Evolutionary conservation across 768 basidiomycete genomes (phyloP).

Genomic region (Auricularia auricula-judae): DNA sequence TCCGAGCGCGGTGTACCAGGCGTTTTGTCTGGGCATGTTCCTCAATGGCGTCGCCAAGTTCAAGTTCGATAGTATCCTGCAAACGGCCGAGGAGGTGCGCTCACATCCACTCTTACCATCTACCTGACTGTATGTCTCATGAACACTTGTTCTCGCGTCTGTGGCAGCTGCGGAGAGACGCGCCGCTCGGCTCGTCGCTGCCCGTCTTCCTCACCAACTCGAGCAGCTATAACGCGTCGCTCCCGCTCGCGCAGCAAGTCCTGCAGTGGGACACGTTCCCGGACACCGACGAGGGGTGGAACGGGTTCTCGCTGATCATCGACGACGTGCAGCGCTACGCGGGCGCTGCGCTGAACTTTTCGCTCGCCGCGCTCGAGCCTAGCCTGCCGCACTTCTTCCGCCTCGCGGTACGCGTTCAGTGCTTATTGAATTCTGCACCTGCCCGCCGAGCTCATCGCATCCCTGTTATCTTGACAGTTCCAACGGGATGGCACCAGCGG

Average conservation of each 20-base stretch:
- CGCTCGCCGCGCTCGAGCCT: constrained; percentile 48
- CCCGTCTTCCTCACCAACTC: constrained; percentile 68
- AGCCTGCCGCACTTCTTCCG: constrained; percentile 68
- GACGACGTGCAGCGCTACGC: constrained; percentile 76
- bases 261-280: constrained; percentile 47
- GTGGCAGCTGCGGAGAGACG: constrained; percentile 59
- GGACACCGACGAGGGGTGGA: constrained; percentile 37
- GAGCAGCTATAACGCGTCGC: constrained; percentile 46
- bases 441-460: background rate
- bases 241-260: constrained; percentile 42
- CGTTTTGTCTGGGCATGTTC: constrained; percentile 73
- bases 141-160: constrained; percentile 2
- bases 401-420: constrained; percentile 46
- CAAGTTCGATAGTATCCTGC: constrained; percentile 68
- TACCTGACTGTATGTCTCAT: background rate
- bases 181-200: constrained; percentile 52
- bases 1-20: constrained; percentile 69
- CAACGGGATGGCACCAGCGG: constrained; percentile 26
- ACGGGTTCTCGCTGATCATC: constrained; percentile 69
- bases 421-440: background rate
- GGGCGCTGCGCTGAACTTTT: constrained; percentile 61
- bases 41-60: constrained; percentile 70
- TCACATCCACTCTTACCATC: background rate
- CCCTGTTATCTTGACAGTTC: constrained; percentile 34
- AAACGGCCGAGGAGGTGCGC: constrained; percentile 60